Percentiles rank a stretch among this genome's conserved stretches.
These are phyloP conservation scores for Lumnitzera racemosa DNA, from an alignment of 345 rosid genomes.

Conservation along the genomic window DNA sequence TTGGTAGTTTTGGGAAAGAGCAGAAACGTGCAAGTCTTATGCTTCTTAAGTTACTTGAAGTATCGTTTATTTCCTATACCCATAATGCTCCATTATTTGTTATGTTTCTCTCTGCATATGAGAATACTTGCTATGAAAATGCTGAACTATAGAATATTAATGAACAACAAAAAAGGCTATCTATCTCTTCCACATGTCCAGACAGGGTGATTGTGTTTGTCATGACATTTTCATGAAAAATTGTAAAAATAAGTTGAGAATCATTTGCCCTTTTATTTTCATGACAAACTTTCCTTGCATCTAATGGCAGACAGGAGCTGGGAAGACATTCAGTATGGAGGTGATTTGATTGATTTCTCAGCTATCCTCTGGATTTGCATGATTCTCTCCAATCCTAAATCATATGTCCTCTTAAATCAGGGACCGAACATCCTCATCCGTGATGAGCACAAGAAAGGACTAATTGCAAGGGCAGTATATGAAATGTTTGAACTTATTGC, in stretches of 20 bases:
- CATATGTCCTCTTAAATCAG: slow-evolving; percentile 27
- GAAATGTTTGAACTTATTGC: slow-evolving; percentile 51
- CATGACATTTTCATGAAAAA: background rate
- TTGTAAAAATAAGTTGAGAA: background rate
- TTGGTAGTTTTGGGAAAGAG: no score
- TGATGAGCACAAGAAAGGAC: slow-evolving; percentile 58
- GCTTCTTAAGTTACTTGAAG: no score
- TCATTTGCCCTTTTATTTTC: background rate
- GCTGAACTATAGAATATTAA: no score
- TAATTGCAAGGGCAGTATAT: slow-evolving; percentile 63
- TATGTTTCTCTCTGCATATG: no score
- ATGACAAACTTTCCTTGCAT: slow-evolving; percentile 5
- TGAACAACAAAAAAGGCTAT: no score
- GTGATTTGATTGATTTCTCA: slow-evolving; percentile 19
- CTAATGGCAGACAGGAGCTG: slow-evolving; percentile 80
- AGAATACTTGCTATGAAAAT: no score
- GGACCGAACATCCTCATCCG: slow-evolving; percentile 49
- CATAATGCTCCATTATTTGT: no score
- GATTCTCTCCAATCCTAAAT: background rate
- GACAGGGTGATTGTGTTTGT: background rate
- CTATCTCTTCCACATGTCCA: no score
- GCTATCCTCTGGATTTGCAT: background rate
- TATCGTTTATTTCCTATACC: no score
- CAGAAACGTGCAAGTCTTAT: no score
- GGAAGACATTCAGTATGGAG: slow-evolving; percentile 91